phyloP scores from a whole-genome alignment of 805 yeast genomes.

The Myxozyma monticola region DNA sequence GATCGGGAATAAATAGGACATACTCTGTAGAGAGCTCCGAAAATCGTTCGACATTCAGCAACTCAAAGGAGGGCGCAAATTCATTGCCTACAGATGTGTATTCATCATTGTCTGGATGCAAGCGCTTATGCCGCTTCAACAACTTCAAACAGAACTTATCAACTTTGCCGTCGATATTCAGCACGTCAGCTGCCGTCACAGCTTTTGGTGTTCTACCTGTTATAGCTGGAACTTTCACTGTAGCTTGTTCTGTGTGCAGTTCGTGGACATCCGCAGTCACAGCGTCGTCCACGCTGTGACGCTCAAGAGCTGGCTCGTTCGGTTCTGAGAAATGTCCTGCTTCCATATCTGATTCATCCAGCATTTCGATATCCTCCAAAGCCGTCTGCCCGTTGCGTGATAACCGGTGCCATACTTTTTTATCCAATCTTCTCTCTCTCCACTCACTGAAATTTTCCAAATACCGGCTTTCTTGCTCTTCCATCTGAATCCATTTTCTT shows the following conservation, averaged over 20 bases:
- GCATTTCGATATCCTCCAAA: too few species aligned
- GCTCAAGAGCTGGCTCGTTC: too few species aligned
- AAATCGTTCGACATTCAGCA: conserved; percentile 18
- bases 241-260: neutral
- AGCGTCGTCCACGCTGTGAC: too few species aligned
- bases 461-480: conserved; percentile 18
- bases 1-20: neutral
- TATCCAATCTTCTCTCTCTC: conserved; percentile 8
- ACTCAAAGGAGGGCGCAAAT: conserved; percentile 5
- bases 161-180: conserved; percentile 1
- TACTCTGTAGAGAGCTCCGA: conserved; percentile 17
- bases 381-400: neutral
- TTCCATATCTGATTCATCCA: too few species aligned
- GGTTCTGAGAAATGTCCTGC: too few species aligned
- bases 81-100: neutral
- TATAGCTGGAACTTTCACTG: neutral
- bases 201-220: neutral
- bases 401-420: conserved; percentile 8
- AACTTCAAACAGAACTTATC: conserved; percentile 3
- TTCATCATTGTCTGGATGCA: conserved; percentile 1
- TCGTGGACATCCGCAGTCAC: neutral
- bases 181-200: neutral
- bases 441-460: conserved; percentile 15
- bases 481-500: conserved; percentile 19
- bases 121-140: neutral